These are phyloP conservation scores for Pugionium cornutum DNA, from an alignment of 345 rosid genomes.

Conservation along the genomic window DNA sequence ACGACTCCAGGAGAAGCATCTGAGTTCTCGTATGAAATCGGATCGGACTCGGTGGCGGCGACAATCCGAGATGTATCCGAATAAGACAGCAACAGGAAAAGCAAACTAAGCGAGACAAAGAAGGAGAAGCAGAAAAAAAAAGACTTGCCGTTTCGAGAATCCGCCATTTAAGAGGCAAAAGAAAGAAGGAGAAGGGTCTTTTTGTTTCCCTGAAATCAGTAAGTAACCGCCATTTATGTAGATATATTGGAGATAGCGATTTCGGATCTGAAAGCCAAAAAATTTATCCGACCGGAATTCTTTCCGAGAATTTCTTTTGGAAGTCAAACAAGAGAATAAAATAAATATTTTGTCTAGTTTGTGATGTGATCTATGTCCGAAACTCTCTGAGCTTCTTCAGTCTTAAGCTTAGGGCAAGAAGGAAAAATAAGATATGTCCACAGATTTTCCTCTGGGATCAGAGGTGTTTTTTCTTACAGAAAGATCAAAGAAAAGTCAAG, in stretches of 20 bases:
- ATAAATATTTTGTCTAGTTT: constrained; percentile 16
- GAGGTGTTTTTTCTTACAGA: not conserved
- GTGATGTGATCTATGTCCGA: constrained; percentile 22
- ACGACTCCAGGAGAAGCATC: constrained; percentile 33
- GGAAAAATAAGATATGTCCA: not conserved
- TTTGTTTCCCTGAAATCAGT: constrained; percentile 27
- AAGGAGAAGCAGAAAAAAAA: constrained; percentile 35
- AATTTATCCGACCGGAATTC: constrained; percentile 44
- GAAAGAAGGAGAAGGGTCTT: constrained; percentile 7
- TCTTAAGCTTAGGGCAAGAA: constrained; percentile 4
- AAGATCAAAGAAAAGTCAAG: constrained; percentile 13
- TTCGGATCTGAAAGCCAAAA: constrained; percentile 45
- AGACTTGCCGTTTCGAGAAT: constrained; percentile 58
- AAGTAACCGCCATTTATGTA: constrained; percentile 35
- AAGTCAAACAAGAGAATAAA: constrained; percentile 33
- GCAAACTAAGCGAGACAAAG: constrained; percentile 32
- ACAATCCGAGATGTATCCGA: constrained; percentile 30
- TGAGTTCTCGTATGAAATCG: constrained; percentile 37
- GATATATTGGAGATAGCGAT: constrained; percentile 21
- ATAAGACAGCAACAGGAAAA: constrained; percentile 44
- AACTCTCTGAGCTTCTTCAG: constrained; percentile 31
- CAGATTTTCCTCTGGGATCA: not conserved
- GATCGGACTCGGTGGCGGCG: constrained; percentile 41
- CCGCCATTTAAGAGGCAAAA: constrained; percentile 48
- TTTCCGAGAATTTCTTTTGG: constrained; percentile 38